These are phyloP conservation scores for Aeschynomene evenia DNA, from an alignment of 306 rosid genomes.

Conservation along the genomic window DNA sequence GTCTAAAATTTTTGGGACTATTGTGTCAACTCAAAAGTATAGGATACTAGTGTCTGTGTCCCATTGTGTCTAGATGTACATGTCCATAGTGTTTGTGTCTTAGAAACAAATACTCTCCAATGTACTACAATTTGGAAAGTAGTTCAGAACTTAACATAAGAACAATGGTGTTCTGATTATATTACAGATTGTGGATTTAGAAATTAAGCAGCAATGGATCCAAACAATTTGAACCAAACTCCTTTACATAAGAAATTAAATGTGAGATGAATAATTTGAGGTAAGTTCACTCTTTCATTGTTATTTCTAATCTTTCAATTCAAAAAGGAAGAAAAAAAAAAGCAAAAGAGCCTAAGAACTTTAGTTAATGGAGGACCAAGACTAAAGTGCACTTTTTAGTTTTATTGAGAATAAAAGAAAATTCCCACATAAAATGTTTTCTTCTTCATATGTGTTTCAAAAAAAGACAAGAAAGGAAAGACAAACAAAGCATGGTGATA, in stretches of 20 bases:
- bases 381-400: conserved; percentile 25
- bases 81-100: too few species aligned
- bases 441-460: conserved; percentile 32
- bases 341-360: conserved; percentile 28
- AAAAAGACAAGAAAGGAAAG: conserved; percentile 1
- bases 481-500: conserved; percentile 25
- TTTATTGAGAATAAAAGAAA: conserved; percentile 7
- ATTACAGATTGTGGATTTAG: neutral
- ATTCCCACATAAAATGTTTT: neutral
- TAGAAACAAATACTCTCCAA: neutral
- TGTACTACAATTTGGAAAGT: neutral
- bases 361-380: conserved; percentile 17
- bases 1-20: too few species aligned
- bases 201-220: conserved; percentile 3
- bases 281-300: conserved; percentile 23
- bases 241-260: neutral
- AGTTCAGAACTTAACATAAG: neutral
- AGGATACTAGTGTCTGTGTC: too few species aligned
- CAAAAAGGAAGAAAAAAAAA: conserved; percentile 34
- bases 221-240: neutral
- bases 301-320: conserved; percentile 21
- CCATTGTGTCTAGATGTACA: too few species aligned
- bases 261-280: conserved; percentile 16
- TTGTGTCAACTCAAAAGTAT: too few species aligned
- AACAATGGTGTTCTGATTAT: neutral